A percentile compares a stretch with the other conserved stretches of the same genome.
Evolutionary conservation across 2,329 filamentous ascomycete species (phyloP).

Genomic region (Aspergillus clavatus): DNA sequence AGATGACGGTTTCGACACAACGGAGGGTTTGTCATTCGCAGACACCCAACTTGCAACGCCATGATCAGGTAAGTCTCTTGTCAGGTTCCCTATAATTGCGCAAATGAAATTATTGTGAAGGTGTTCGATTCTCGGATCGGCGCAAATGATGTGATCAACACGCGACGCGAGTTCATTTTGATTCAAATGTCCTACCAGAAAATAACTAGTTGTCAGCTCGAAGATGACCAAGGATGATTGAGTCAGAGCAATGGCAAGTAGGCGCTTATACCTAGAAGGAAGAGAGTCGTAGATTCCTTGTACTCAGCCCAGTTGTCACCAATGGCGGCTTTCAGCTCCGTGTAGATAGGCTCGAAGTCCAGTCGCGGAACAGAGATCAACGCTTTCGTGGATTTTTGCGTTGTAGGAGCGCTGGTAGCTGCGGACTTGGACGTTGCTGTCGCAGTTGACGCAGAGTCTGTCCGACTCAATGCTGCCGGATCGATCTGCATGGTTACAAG

Average conservation of each 20-base stretch:
- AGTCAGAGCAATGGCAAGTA: neutral
- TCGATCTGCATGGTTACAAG: conserved; percentile 42
- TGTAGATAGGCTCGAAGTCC: conserved; percentile 59
- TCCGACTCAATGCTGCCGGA: conserved; percentile 41
- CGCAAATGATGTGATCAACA: conserved; percentile 52
- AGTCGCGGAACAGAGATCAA: conserved; percentile 54
- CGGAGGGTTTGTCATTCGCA: conserved; percentile 51
- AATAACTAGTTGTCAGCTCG: conserved; percentile 18
- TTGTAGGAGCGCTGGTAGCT: conserved; percentile 24
- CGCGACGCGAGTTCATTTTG: conserved; percentile 56
- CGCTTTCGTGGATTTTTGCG: conserved; percentile 48
- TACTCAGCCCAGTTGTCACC: conserved; percentile 58
- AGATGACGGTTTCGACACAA: conserved; percentile 47
- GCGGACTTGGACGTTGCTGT: conserved; percentile 29
- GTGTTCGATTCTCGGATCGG: conserved; percentile 50
- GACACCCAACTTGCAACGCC: conserved; percentile 62
- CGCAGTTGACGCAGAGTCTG: conserved; percentile 35
- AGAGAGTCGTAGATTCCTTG: conserved; percentile 54
- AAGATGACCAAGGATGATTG: conserved; percentile 1
- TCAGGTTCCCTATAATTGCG: conserved; percentile 55
- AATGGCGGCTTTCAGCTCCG: conserved; percentile 55
- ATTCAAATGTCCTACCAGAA: conserved; percentile 50
- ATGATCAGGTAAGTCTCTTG: conserved; percentile 57
- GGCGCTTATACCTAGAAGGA: conserved; percentile 50
- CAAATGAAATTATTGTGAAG: conserved; percentile 60